A percentile compares a stretch with the other conserved stretches of the same genome.
Evolutionary conservation across 306 rosid species (phyloP).

Genomic region (Casuarina cunninghamiana): DNA sequence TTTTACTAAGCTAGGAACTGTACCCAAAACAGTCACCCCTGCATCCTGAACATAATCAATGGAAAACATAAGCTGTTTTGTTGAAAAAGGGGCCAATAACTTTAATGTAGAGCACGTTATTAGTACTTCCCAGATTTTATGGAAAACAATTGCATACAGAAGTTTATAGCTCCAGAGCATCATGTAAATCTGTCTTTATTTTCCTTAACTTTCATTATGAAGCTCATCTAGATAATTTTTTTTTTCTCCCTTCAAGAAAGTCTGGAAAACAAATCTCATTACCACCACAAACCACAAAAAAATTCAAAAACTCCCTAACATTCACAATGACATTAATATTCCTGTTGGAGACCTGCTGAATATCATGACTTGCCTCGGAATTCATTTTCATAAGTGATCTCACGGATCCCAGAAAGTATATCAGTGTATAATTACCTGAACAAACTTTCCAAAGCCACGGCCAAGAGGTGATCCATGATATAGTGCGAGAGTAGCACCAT

Average conservation of each 20-base stretch:
- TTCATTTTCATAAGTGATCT: constrained; percentile 5
- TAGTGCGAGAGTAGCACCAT: constrained; percentile 84
- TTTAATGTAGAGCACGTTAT: not conserved
- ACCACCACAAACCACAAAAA: not conserved
- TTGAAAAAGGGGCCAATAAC: constrained; percentile 12
- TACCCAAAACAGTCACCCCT: constrained; percentile 81
- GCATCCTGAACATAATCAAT: constrained; percentile 63
- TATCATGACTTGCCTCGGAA: not conserved
- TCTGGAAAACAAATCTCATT: not conserved
- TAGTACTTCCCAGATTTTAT: not conserved
- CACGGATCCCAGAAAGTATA: not conserved
- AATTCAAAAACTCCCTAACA: not conserved
- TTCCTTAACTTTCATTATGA: not conserved
- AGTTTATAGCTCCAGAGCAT: not conserved
- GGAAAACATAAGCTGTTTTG: constrained; percentile 9
- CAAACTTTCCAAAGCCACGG: constrained; percentile 84
- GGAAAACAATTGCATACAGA: not conserved
- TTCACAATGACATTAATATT: not conserved
- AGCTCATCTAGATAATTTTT: not conserved
- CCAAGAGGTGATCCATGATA: constrained; percentile 97
- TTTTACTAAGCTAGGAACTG: constrained; percentile 93
- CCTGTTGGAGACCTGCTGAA: not conserved
- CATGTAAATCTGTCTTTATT: not conserved
- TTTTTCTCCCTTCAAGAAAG: not conserved
- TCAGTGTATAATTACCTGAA: constrained; percentile 54